Base-by-base conservation (phyloP, 148 eudicot species). In the Beta vulgaris region DNA sequence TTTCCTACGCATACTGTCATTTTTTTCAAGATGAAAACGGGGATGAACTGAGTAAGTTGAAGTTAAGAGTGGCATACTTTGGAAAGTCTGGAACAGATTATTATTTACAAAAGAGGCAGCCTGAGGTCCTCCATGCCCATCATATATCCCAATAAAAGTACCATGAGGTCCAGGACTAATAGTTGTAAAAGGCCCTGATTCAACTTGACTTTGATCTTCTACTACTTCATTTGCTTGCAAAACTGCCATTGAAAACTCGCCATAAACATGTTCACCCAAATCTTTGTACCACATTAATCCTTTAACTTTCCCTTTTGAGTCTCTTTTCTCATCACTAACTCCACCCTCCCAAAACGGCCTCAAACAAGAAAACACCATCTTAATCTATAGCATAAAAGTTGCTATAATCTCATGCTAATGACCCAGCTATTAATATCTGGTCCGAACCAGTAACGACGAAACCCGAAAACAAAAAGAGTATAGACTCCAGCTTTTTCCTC, bases 101-200 rank as follows among this genome's bases (percentile, higher is more conserved):
- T 81, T 79, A 63, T 92, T 92, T 11, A 87, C 90, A 49, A 90
- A 92, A 16, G 79, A 81, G 2, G 97, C 75, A 14, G 94, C 84
- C 73, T 90, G 89, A 19, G 94, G 88, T 21, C 97, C 97, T 66
- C 97, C 97, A 87, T 92, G 97, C 19, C 97, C 97, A 68, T 92
- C 97, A 81, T 92, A 92, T 44, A 93, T 84, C 1, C 98, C 98
- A 42, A 93, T 49, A n/a, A 91, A 93, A 1, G 98, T 93, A 26
- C 96, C 98, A 3, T 87, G n/a, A n/a, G n/a, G n/a, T n/a, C n/a
- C n/a, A n/a, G n/a, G 85, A 62, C 58, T 58, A 40, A 74, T 68
- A 0, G 78, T 73, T 73, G 90, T 85, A 75, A 93, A 77, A 4
- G 85, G 83, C 2, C 94, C 97, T 3, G 92, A 87, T 80, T 89